Evolutionary conservation across 2,329 filamentous ascomycete species (phyloP), one percentile per base, ranked within the genome.

Genomic region (Nectriaceae sp.): DNA sequence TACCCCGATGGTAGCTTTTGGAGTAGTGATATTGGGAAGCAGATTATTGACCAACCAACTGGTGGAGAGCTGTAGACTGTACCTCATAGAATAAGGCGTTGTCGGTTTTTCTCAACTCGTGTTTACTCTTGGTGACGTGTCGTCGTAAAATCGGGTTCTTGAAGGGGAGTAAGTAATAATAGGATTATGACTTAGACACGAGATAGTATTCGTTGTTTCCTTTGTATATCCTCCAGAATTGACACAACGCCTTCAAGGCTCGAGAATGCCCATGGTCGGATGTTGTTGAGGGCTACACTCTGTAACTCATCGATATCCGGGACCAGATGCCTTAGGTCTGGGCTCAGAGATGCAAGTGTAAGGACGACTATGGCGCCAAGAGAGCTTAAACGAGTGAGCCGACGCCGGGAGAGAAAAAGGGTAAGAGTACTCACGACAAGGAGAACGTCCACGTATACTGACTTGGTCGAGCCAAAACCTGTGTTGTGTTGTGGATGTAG

Each of bases 391-490:
- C 6, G 4, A 11, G 42, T 52, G 22, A 49, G 39, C 33, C 6
- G 16, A 37, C n/a, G n/a, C n/a, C n/a, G n/a, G n/a, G n/a, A n/a
- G n/a, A n/a, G n/a, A 31, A 31, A 15, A 35, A 18, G 15, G 13
- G 5, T 2, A 16, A 16, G 19, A 4, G 4, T 20, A 31, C 20
- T 37, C 26, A 67, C 65, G 64, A 67, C 19, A 66, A 45, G 1
- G 65, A 61, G 40, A 68, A 66, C 4, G 66, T 69, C 66, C 66
- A 69, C 1, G 65, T 67, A 35, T 69, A 68, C 21, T 61, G 63
- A 31, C 62, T 65, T 5, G 63, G 66, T 45, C 59, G 52, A 26
- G 52, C 47, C 33, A 69, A 42, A 2, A 67, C 59, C 20, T 57
- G 35, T 3, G 59, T 60, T 3, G 61, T 59, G 41, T 61, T 62